Conservation (phyloP, 2,329 filamentous ascomycete species). For the Colletotrichum eleusines region DNA sequence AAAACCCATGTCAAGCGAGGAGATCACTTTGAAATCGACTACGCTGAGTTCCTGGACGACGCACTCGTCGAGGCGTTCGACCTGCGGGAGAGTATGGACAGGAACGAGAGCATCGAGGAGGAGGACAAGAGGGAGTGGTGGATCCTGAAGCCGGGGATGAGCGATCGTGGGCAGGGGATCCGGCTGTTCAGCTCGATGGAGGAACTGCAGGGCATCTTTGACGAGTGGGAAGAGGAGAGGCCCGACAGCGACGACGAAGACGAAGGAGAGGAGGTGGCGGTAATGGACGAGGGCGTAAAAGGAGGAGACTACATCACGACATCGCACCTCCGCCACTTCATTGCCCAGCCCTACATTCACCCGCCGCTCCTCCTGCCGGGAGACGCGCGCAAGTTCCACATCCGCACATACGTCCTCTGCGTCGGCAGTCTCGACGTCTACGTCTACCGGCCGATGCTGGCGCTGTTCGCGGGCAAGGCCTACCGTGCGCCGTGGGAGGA, state of each 20-base stretch:
- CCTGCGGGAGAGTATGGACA: slow-evolving; percentile 79
- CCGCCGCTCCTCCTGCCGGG: slow-evolving; percentile 80
- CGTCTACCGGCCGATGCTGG: slow-evolving; percentile 92
- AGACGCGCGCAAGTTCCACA: slow-evolving; percentile 89
- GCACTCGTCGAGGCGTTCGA: slow-evolving; percentile 92
- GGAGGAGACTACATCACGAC: slow-evolving; percentile 75
- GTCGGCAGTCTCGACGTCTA: slow-evolving; percentile 83
- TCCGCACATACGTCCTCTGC: slow-evolving; percentile 90
- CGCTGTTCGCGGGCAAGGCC: slow-evolving; percentile 83
- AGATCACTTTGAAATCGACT: slow-evolving; percentile 94
- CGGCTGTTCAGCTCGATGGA: slow-evolving; percentile 87
- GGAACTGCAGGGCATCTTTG: slow-evolving; percentile 88
- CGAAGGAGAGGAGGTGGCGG: slow-evolving; percentile 53
- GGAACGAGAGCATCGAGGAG: slow-evolving; percentile 61
- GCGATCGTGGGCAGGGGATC: slow-evolving; percentile 94
- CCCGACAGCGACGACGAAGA: slow-evolving; percentile 76
- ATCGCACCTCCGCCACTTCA: slow-evolving; percentile 93
- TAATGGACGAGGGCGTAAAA: slow-evolving; percentile 48
- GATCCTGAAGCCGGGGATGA: slow-evolving; percentile 99
- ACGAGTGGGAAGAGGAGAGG: slow-evolving; percentile 83
- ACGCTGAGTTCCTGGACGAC: slow-evolving; percentile 96
- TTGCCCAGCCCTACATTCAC: slow-evolving; percentile 95
- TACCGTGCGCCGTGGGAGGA: slow-evolving; percentile 75
- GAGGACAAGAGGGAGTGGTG: slow-evolving; percentile 80
- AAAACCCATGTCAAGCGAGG: slow-evolving; percentile 78